Evolutionary conservation across 345 rosid genomes (phyloP).

Genomic region (Firmiana major): DNA sequence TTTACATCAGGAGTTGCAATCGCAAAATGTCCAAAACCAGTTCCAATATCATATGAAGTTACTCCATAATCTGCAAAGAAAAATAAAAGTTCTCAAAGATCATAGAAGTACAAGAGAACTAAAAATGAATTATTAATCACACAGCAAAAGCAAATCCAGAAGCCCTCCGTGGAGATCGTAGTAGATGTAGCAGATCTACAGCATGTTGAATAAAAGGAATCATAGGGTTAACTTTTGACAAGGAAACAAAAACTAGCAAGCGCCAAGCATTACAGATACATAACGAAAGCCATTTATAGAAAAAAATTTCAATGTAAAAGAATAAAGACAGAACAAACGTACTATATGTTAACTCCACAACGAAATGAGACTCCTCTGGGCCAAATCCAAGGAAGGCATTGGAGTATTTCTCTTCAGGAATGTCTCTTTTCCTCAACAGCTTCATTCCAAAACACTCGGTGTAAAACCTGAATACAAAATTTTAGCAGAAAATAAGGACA

Average conservation of each 20-base stretch:
- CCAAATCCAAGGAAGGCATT: constrained; percentile 95
- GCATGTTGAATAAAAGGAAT: neutral
- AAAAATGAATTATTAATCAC: neutral
- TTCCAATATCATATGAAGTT: constrained; percentile 85
- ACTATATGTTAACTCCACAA: constrained; percentile 85
- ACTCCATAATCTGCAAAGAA: constrained; percentile 69
- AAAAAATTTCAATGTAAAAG: neutral
- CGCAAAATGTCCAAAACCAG: constrained; percentile 93
- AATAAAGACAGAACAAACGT: constrained; percentile 14
- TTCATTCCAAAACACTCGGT: constrained; percentile 94
- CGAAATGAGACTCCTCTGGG: constrained; percentile 75
- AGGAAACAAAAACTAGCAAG: neutral
- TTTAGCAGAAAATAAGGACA: neutral
- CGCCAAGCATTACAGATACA: neutral
- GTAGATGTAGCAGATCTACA: neutral
- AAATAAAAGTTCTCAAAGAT: constrained; percentile 6
- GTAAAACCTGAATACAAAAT: constrained; percentile 54
- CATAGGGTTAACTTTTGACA: too few relatives aligned
- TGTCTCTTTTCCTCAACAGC: constrained; percentile 79
- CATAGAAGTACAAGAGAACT: neutral
- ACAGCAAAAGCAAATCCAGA: neutral
- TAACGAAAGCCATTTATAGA: neutral
- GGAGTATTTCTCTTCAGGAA: constrained; percentile 88
- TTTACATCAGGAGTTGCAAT: constrained; percentile 85
- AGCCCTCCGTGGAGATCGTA: neutral